A percentile compares a stretch with the other conserved stretches of the same genome.
These are phyloP conservation scores for Populus tremula DNA, from an alignment of 345 rosid genomes.

Conservation along the genomic window DNA sequence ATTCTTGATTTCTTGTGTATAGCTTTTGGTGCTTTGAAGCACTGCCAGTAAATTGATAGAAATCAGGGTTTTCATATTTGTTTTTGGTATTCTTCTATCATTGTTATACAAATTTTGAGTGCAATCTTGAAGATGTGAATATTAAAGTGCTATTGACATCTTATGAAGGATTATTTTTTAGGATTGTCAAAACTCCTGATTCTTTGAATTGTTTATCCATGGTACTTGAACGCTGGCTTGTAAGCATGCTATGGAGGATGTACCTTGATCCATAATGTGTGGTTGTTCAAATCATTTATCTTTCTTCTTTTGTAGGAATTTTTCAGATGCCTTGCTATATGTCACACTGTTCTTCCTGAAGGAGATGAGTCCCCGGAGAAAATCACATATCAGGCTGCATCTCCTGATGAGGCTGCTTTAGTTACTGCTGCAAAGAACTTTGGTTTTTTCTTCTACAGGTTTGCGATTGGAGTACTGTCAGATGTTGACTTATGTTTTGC, in stretches of 20 bases:
- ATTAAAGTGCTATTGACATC: neutral
- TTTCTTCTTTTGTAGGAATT: constrained; percentile 63
- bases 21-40: constrained; percentile 5
- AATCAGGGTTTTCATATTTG: neutral
- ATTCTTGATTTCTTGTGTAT: neutral
- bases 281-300: constrained; percentile 9
- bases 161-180: neutral
- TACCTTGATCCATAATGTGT: neutral
- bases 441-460: constrained; percentile 98
- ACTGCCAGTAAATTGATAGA: neutral
- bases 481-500: neutral
- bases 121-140: neutral
- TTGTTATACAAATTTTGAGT: neutral
- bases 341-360: constrained; percentile 99
- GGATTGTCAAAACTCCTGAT: neutral
- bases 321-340: constrained; percentile 97
- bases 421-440: constrained; percentile 96
- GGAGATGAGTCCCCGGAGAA: constrained; percentile 95
- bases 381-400: constrained; percentile 95
- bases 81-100: neutral
- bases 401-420: constrained; percentile 98
- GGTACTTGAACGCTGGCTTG: neutral
- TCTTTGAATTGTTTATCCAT: neutral
- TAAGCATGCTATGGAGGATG: neutral
- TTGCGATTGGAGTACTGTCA: neutral